phyloP scores from a whole-genome alignment of 2,329 filamentous ascomycete species.

The Apiospora arundinis region DNA sequence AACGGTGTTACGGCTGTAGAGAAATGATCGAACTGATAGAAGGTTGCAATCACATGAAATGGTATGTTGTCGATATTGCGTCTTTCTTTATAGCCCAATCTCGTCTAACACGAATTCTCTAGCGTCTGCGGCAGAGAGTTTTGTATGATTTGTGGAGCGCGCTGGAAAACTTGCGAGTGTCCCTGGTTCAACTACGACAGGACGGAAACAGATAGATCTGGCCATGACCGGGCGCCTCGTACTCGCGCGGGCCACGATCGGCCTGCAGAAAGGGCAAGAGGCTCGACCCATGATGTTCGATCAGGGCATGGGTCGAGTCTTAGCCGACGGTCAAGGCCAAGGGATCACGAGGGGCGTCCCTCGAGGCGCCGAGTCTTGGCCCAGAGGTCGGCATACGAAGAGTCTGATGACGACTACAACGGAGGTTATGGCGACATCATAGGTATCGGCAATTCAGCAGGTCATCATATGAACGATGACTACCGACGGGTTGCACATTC shows the following conservation, averaged over 20 bases:
- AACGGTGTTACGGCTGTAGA: slow-evolving; percentile 76
- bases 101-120: neutral
- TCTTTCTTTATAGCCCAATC: neutral
- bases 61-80: slow-evolving; percentile 60
- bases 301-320: neutral
- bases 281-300: neutral
- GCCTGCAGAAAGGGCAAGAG: neutral
- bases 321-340: slow-evolving; percentile 36
- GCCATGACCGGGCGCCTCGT: neutral
- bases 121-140: slow-evolving; percentile 82
- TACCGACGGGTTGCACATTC: slow-evolving; percentile 52
- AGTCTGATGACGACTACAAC: slow-evolving; percentile 44
- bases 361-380: slow-evolving; percentile 50
- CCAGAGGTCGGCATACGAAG: slow-evolving; percentile 44
- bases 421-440: slow-evolving; percentile 45
- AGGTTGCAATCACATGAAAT: slow-evolving; percentile 89
- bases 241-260: neutral
- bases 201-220: neutral
- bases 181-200: slow-evolving; percentile 75
- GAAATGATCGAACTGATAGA: slow-evolving; percentile 79
- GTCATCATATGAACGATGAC: slow-evolving; percentile 67
- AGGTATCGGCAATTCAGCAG: slow-evolving; percentile 57
- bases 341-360: slow-evolving; percentile 55
- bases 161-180: slow-evolving; percentile 86
- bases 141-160: slow-evolving; percentile 82